These are phyloP conservation scores for Misopates orontium DNA, from an alignment of 257 asterid species.

Conservation along the genomic window DNA sequence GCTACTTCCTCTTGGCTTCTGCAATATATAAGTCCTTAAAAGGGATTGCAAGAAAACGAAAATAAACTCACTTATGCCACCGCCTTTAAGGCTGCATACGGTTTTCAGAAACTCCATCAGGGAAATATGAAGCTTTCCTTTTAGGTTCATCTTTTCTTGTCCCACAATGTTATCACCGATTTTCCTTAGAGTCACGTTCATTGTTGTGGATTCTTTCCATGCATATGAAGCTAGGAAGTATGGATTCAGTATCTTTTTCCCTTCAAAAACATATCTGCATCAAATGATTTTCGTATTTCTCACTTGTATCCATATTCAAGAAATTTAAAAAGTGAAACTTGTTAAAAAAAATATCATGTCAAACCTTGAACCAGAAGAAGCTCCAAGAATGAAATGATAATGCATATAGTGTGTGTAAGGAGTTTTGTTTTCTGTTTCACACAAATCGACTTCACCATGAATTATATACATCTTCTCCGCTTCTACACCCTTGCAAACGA, in stretches of 20 bases:
- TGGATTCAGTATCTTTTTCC: constrained; percentile 59
- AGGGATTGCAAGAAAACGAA: constrained; percentile 36
- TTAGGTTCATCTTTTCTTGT: constrained; percentile 27
- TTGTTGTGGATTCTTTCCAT: constrained; percentile 56
- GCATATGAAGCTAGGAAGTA: constrained; percentile 38
- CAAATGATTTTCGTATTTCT: constrained; percentile 10
- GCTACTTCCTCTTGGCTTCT: constrained; percentile 36
- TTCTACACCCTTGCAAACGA: constrained; percentile 41
- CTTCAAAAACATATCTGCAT: constrained; percentile 59
- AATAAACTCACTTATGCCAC: constrained; percentile 31
- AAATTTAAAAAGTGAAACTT: not conserved
- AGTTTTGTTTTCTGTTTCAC: constrained; percentile 45
- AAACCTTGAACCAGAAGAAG: constrained; percentile 67
- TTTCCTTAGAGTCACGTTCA: constrained; percentile 43
- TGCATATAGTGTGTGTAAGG: constrained; percentile 65
- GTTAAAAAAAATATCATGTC: not conserved
- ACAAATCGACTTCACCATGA: constrained; percentile 50
- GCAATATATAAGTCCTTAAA: constrained; percentile 47
- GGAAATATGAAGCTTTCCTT: constrained; percentile 51
- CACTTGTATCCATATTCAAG: not conserved
- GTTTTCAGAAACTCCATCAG: constrained; percentile 41
- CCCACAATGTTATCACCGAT: constrained; percentile 25
- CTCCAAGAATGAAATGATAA: constrained; percentile 46
- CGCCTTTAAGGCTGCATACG: constrained; percentile 34
- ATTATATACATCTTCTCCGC: constrained; percentile 39